These are phyloP conservation scores for Perilla frutescens DNA, from an alignment of 257 asterid genomes.

Conservation along the genomic window DNA sequence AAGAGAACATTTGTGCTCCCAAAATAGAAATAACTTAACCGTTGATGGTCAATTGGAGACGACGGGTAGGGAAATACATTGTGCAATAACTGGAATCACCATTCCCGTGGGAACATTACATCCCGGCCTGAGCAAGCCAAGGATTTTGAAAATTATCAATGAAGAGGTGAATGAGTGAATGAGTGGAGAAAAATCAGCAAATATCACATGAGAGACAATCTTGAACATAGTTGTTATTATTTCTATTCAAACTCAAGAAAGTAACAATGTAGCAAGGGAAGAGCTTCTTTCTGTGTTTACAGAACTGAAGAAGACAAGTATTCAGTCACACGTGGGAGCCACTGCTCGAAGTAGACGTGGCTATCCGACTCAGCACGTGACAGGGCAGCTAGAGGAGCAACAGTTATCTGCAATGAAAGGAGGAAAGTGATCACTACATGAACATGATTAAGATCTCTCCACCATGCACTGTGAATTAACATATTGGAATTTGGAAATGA, in stretches of 20 bases:
- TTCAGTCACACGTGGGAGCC: slow-evolving; percentile 55
- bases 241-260: neutral
- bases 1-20: neutral
- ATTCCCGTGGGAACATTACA: neutral
- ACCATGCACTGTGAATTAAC: slow-evolving; percentile 5
- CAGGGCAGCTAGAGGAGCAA: slow-evolving; percentile 75
- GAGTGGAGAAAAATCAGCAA: neutral
- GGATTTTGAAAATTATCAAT: neutral
- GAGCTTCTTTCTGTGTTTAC: slow-evolving; percentile 40
- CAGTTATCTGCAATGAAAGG: slow-evolving; percentile 64
- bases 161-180: neutral
- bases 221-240: neutral
- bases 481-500: neutral
- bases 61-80: too few species aligned
- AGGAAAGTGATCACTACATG: slow-evolving; percentile 23
- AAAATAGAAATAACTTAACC: too few species aligned
- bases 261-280: neutral
- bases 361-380: slow-evolving; percentile 62
- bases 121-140: neutral
- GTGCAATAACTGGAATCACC: neutral
- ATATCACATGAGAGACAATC: neutral
- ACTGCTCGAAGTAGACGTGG: slow-evolving; percentile 53
- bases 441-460: neutral
- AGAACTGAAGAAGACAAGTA: slow-evolving; percentile 49
- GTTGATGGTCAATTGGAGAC: neutral